phyloP scores from a whole-genome alignment of 2,329 filamentous ascomycete genomes.

The Sporothrix phasma region DNA sequence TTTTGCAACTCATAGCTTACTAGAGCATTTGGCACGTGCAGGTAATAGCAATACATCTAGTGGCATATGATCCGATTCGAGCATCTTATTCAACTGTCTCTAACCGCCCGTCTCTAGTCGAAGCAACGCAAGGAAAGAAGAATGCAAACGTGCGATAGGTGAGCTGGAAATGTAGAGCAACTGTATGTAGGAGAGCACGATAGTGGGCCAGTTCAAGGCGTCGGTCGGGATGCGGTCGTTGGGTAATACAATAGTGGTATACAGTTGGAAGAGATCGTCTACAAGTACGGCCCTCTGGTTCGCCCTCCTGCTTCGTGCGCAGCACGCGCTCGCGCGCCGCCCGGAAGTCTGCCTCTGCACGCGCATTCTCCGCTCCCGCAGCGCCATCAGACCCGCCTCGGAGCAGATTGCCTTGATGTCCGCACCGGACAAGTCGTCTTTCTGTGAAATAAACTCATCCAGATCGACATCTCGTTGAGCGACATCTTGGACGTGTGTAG shows the following conservation, averaged over 20 bases:
- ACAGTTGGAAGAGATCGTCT: conserved; percentile 29
- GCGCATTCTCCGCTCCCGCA: conserved; percentile 91
- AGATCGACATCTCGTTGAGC: conserved; percentile 93
- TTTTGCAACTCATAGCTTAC: neutral
- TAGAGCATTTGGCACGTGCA: too few relatives aligned
- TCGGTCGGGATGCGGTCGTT: neutral
- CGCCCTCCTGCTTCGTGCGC: conserved; percentile 97
- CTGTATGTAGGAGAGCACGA: neutral
- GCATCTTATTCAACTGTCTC: neutral
- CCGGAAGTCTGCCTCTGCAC: conserved; percentile 97
- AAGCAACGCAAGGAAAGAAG: neutral
- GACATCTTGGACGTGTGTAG: conserved; percentile 99
- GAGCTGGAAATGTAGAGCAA: neutral
- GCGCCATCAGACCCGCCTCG: conserved; percentile 86
- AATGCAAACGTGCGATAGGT: neutral
- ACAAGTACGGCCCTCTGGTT: conserved; percentile 97
- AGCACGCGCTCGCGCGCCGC: conserved; percentile 86
- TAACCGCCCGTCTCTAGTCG: neutral
- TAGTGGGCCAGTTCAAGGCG: neutral
- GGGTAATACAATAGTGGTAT: neutral
- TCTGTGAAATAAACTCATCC: conserved; percentile 96
- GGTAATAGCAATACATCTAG: neutral
- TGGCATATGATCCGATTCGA: neutral
- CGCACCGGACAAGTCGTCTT: conserved; percentile 92
- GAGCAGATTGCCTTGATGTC: conserved; percentile 99